Conservation (phyloP, 805 yeast genomes). For the Lachancea mirantina region DNA sequence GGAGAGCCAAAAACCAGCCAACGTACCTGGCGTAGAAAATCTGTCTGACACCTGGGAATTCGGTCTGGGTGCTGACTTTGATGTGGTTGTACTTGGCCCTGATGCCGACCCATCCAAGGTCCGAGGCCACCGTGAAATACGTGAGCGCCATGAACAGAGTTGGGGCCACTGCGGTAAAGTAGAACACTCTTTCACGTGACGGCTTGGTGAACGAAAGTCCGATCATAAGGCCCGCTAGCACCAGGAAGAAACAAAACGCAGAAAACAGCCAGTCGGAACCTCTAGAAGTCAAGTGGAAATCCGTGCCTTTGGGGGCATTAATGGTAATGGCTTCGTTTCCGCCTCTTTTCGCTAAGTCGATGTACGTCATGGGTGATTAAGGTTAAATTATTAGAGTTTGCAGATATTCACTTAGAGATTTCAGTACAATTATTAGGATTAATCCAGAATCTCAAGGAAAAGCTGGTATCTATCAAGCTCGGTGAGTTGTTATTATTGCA, state of each 20-base stretch:
- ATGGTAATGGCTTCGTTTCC: slow-evolving; percentile 36
- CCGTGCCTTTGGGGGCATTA: slow-evolving; percentile 40
- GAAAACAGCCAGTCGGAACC: slow-evolving; percentile 71
- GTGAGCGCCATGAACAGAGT: slow-evolving; percentile 33
- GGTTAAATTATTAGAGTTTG: too few species aligned
- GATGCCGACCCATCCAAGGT: slow-evolving; percentile 39
- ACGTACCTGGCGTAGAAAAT: slow-evolving; percentile 39
- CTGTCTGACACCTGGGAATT: slow-evolving; percentile 33
- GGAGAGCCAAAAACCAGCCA: slow-evolving; percentile 41
- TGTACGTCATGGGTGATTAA: too few species aligned
- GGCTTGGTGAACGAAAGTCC: too few species aligned
- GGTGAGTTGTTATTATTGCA: too few species aligned
- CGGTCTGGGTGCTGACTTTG: slow-evolving; percentile 19
- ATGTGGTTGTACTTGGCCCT: slow-evolving; percentile 37
- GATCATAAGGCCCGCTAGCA: slow-evolving; percentile 13
- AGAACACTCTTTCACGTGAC: too few species aligned
- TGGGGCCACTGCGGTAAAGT: slow-evolving; percentile 15
- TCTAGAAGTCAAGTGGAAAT: slow-evolving; percentile 45
- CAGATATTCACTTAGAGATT: too few species aligned
- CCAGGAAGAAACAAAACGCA: slow-evolving; percentile 35
- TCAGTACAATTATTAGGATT: too few species aligned
- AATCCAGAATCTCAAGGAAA: too few species aligned
- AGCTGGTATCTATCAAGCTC: too few species aligned
- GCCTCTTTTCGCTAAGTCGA: slow-evolving; percentile 11
- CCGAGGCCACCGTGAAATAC: slow-evolving; percentile 41